Percentiles rank a stretch among this genome's conserved stretches.
Evolutionary conservation across 2,329 filamentous ascomycete genomes (phyloP).

Genomic region (Ciborinia camelliae): DNA sequence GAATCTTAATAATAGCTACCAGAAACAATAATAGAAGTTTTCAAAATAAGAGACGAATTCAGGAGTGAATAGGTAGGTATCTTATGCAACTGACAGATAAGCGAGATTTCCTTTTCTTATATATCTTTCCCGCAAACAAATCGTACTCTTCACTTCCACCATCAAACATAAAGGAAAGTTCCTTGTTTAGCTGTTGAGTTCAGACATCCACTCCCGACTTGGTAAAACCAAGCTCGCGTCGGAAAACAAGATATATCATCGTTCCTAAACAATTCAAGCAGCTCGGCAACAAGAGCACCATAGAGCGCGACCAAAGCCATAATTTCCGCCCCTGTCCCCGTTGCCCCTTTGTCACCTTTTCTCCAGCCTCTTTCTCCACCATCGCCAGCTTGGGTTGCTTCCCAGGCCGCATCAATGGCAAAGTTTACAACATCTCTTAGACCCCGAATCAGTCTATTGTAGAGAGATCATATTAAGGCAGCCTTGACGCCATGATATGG

Average conservation of each 20-base stretch:
- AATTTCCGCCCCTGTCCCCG: background rate
- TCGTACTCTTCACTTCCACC: background rate
- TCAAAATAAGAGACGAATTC: too few species aligned
- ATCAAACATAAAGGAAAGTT: background rate
- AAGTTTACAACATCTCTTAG: background rate
- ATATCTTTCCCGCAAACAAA: background rate
- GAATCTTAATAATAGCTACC: too few species aligned
- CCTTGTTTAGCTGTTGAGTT: fast-evolving
- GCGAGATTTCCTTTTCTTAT: background rate
- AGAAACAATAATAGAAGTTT: too few species aligned
- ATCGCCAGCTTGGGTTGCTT: background rate
- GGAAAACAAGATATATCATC: background rate
- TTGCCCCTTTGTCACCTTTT: background rate
- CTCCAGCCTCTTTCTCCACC: background rate
- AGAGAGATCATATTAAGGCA: too few species aligned
- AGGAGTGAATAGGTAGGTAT: too few species aligned
- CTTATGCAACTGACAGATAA: too few species aligned
- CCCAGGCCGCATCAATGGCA: background rate
- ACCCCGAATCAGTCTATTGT: background rate
- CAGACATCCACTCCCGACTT: background rate
- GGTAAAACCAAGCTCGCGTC: background rate
- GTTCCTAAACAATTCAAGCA: background rate
- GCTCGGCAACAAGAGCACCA: background rate
- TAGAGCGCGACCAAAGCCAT: background rate
- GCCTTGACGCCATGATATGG: too few species aligned